Evolutionary conservation across 2,329 filamentous ascomycete genomes (phyloP).

Genomic region (Fusarium sp.): DNA sequence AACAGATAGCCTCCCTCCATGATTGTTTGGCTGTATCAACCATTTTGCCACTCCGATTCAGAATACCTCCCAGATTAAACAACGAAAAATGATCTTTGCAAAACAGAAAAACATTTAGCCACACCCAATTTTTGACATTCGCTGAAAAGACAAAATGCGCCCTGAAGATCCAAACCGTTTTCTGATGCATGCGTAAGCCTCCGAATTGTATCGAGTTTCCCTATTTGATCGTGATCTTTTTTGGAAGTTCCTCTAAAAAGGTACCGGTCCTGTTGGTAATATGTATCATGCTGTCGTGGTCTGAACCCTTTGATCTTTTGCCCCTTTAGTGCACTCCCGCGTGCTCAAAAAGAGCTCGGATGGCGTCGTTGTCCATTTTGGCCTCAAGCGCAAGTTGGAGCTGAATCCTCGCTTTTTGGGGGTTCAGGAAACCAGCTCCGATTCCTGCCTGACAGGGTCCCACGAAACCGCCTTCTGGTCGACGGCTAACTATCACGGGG

Average conservation of each 20-base stretch:
- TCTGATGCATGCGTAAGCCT: slow-evolving; percentile 26
- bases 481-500: slow-evolving; percentile 61
- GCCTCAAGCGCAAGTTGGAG: slow-evolving; percentile 54
- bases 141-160: slow-evolving; percentile 26
- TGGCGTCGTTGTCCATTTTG: slow-evolving; percentile 40
- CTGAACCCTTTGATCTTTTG: slow-evolving; percentile 9
- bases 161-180: slow-evolving; percentile 27
- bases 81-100: slow-evolving; percentile 10
- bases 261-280: slow-evolving; percentile 23
- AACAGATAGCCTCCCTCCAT: slow-evolving; percentile 17
- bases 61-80: slow-evolving; percentile 6
- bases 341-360: slow-evolving; percentile 44
- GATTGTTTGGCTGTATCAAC: slow-evolving; percentile 10
- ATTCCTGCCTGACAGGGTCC: slow-evolving; percentile 50
- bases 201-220: slow-evolving; percentile 10
- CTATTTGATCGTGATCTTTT: neutral
- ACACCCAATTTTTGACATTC: slow-evolving; percentile 27
- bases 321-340: slow-evolving; percentile 39
- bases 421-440: slow-evolving; percentile 64
- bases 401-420: slow-evolving; percentile 64
- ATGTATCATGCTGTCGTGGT: slow-evolving; percentile 1
- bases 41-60: slow-evolving; percentile 14
- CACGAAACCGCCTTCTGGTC: slow-evolving; percentile 64
- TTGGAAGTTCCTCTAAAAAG: slow-evolving; percentile 15
- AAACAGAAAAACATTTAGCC: slow-evolving; percentile 29